Evolutionary conservation across 257 asterid species (phyloP).

Genomic region (Hygrophila difformis): DNA sequence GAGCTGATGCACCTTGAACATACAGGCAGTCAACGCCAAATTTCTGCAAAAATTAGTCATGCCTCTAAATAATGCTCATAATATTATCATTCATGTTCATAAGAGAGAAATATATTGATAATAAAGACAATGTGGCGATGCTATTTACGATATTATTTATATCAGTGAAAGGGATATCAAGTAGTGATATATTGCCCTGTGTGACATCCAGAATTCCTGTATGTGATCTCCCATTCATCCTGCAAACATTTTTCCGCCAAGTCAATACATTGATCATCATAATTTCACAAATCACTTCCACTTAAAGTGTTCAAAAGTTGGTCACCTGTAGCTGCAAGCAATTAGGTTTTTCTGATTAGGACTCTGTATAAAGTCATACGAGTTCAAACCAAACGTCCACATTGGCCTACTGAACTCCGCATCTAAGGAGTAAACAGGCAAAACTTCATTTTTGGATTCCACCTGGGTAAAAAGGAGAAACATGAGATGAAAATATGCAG

Average conservation of each 20-base stretch:
- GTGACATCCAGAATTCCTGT: conserved; percentile 69
- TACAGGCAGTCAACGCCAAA: conserved; percentile 50
- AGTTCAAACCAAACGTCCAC: conserved; percentile 83
- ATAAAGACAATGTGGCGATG: conserved; percentile 9
- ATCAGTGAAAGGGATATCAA: conserved; percentile 81
- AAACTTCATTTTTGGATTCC: conserved; percentile 70
- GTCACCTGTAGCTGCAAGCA: conserved; percentile 90
- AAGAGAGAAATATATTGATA: conserved; percentile 9
- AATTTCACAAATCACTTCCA: conserved; percentile 12
- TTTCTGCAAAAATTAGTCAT: conserved; percentile 38
- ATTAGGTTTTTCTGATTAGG: conserved; percentile 39
- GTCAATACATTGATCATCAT: conserved; percentile 14
- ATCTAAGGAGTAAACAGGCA: conserved; percentile 56
- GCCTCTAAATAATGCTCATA: conserved; percentile 11
- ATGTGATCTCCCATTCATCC: conserved; percentile 79
- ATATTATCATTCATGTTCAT: not conserved
- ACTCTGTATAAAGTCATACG: conserved; percentile 60
- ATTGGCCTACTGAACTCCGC: conserved; percentile 89
- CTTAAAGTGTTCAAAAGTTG: too few relatives aligned
- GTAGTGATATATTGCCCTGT: conserved; percentile 37
- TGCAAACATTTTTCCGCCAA: conserved; percentile 29
- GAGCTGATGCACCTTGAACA: conserved; percentile 85
- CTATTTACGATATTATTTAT: conserved; percentile 56
- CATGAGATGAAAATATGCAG: too few relatives aligned
- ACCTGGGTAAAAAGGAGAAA: too few relatives aligned